Percentiles rank a stretch among this genome's conserved stretches.
phyloP scores from a whole-genome alignment of 23 red algal species.

The Gracilaria vermiculophylla region DNA sequence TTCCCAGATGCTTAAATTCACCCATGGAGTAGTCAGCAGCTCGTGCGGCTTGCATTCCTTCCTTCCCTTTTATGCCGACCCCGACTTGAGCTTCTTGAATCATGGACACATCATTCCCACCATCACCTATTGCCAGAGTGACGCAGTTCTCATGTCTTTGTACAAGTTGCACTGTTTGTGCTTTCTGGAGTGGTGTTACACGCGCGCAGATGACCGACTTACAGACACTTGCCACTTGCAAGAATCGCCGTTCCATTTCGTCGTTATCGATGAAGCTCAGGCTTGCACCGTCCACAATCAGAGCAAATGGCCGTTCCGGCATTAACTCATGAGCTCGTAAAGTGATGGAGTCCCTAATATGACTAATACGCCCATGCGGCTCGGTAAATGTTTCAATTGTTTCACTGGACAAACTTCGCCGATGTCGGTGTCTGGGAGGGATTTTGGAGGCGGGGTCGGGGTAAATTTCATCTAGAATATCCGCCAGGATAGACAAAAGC shows the following conservation, averaged over 20 bases:
- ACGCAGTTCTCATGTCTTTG: constrained; percentile 49
- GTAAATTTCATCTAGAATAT: constrained; percentile 21
- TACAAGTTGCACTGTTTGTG: constrained; percentile 77
- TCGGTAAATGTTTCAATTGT: constrained; percentile 18
- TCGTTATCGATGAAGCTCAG: constrained; percentile 49
- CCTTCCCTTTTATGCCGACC: constrained; percentile 87
- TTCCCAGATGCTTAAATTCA: constrained; percentile 76
- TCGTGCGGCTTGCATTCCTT: constrained; percentile 84
- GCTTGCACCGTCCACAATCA: constrained; percentile 81
- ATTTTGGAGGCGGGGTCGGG: background rate
- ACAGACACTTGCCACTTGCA: constrained; percentile 74
- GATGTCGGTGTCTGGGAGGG: background rate
- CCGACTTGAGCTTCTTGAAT: constrained; percentile 97
- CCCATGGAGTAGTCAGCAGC: constrained; percentile 84
- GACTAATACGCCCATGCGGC: constrained; percentile 7
- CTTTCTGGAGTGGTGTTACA: constrained; percentile 93
- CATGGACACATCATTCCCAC: constrained; percentile 95
- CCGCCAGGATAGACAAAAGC: background rate
- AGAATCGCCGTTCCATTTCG: constrained; percentile 71
- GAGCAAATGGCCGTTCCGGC: constrained; percentile 6
- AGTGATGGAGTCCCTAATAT: constrained; percentile 27
- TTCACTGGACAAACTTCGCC: background rate
- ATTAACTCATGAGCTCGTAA: constrained; percentile 12
- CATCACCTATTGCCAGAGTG: constrained; percentile 89
- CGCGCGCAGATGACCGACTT: constrained; percentile 88